Evolutionary conservation across 1,284 basidiomycete species (phyloP).

Genomic region (Apiotrichum domesticum): DNA sequence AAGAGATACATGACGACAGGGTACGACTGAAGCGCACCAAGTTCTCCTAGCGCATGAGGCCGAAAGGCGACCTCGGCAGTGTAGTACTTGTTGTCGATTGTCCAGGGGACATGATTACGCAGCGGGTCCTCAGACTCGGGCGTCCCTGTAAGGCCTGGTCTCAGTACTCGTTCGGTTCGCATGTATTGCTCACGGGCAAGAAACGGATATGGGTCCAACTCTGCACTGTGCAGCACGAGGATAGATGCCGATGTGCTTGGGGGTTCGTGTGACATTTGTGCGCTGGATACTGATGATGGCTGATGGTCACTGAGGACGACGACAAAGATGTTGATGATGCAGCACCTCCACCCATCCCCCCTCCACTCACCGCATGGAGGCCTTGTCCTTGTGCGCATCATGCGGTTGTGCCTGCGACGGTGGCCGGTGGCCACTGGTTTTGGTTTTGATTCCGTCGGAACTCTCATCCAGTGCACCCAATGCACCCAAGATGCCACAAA

Average conservation of each 20-base stretch:
- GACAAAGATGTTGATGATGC: background rate
- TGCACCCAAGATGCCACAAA: background rate
- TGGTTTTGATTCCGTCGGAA: too few species aligned
- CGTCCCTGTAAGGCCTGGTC: constrained; percentile 11
- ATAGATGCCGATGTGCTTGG: constrained; percentile 11
- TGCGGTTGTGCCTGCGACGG: too few species aligned
- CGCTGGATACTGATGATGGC: too few species aligned
- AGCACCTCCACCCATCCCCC: too few species aligned
- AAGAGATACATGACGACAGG: constrained; percentile 28
- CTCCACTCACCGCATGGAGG: too few species aligned
- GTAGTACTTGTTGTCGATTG: constrained; percentile 78
- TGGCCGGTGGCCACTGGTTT: too few species aligned
- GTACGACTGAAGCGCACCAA: constrained; percentile 19
- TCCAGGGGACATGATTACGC: constrained; percentile 56
- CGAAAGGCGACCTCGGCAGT: constrained; percentile 67
- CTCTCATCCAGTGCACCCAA: too few species aligned
- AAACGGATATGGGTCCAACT: constrained; percentile 22
- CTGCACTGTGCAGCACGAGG: constrained; percentile 21
- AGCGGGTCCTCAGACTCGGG: background rate
- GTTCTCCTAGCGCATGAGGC: constrained; percentile 36
- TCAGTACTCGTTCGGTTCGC: background rate
- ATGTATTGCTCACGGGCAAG: constrained; percentile 15
- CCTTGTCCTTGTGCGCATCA: too few species aligned
- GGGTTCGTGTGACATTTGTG: too few species aligned
- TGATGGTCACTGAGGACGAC: background rate